Evolutionary conservation across 2,329 filamentous ascomycete species (phyloP), one percentile per base, ranked within the genome.

Genomic region (Trichocomaceae sp.): DNA sequence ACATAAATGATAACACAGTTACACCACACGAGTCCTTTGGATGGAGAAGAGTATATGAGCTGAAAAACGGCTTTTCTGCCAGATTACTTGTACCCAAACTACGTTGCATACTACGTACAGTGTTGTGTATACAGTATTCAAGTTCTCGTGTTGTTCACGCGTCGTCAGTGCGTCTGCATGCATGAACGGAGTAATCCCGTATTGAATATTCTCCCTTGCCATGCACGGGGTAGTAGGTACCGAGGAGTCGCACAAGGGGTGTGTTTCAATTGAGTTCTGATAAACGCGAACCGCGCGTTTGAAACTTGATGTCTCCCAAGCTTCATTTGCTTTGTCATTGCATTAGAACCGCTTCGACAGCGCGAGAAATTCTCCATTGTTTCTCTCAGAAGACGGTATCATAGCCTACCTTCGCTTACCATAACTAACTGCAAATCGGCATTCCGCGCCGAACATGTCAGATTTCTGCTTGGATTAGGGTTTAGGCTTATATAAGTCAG

Each of bases 211-310:
- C 31, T 35, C 31, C 29, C 9, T 35, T 35, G 44, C 26, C 31
- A 33, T 17, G 47, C 47, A 49, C 31, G 31, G 17, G 47, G 10
- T n/a, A n/a, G n/a, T n/a, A n/a, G n/a, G n/a, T 22, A 19, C 10
- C 22, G 5, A 5, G 22, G 3, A 26, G 45, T 47, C 2, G 20
- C 41, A 8, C 15, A 47, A 17, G 22, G 33, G 23, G 29, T n/a
- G n/a, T n/a, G n/a, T n/a, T n/a, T n/a, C n/a, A n/a, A 17, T 56
- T 39, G 33, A 46, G 20, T 56, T 54, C 19, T 58, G 57, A 56
- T 55, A 51, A 48, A 62, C 58, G 51, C 58, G 57, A 57, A 39
- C 39, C 53, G 50, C 33, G 50, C n/a, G n/a, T n/a, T n/a, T n/a
- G n/a, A n/a, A n/a, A 33, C 23, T 39, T 23, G 52, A 54, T 56